Base-by-base conservation (phyloP, 768 basidiomycete species). In the Arthromyces matolae region DNA sequence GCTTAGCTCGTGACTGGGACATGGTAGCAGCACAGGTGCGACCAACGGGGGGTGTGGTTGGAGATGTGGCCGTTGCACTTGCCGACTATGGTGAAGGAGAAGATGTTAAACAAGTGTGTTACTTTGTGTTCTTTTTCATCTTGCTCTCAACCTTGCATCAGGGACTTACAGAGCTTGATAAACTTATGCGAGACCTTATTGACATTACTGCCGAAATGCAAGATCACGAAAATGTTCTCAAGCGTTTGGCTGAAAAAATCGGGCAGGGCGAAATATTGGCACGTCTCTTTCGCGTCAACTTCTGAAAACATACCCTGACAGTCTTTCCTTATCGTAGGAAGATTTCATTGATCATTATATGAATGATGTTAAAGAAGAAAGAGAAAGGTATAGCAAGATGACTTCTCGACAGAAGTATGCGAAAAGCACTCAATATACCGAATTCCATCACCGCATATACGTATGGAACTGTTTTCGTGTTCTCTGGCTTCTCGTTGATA, bases 381-480 rank as follows among this genome's bases (percentile, higher is more conserved):
- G 75, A 34, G 66, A 75, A 5, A 70, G 68, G 23, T 87, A 89
- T 61, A 55, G 68, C 2, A 60, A 60, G 23, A 81, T 80, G 67
- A 92, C 90, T 0, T 70, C 81, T 6, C 79, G 91, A 8, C 88
- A 93, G 64, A 91, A 85, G 61, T 93, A 91, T 60, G 77, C 76
- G 13, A 84, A 84, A 39, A 66, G 71, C 41, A 71, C 79, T 0
- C 63, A 70, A 19, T 94, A 92, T 56, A 56, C 64, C 12, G 59
- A 70, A 16, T 92, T 89, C 69, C 81, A 73, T 59, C 74, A 84
- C 47, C 65, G 67, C 12, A 76, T 93, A 29, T 89, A 79, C 72
- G 89, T 89, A 54, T 14, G 54, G 12, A 4, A 16, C 22, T 9
- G 24, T 1, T 31, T 39, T n/a, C 36, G 32, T 24, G 16, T 24